Conservation (phyloP, 257 asterid genomes). For the Mentha longifolia region DNA sequence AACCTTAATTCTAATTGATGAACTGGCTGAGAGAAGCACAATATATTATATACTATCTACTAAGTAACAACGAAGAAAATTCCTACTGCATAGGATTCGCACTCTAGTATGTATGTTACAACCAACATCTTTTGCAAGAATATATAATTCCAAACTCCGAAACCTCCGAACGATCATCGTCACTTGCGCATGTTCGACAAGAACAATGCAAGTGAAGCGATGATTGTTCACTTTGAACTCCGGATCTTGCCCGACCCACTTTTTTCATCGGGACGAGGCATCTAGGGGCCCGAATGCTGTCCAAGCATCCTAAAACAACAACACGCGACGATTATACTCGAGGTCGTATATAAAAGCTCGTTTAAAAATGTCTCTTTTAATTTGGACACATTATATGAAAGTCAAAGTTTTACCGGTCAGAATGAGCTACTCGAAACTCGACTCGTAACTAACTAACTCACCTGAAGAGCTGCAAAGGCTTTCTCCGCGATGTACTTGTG, state of each 20-base stretch:
- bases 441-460: neutral
- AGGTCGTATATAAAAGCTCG: neutral
- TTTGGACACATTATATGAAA: neutral
- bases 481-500: conserved; percentile 67
- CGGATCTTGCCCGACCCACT: neutral
- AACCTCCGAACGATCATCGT: neutral
- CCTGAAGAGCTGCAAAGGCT: conserved; percentile 64
- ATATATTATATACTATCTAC: neutral
- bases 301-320: conserved; percentile 61
- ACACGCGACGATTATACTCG: neutral
- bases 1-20: neutral
- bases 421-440: neutral
- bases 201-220: too few species aligned
- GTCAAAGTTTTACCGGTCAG: neutral
- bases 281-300: conserved; percentile 48
- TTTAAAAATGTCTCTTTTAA: neutral
- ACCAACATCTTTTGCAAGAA: neutral
- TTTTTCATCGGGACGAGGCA: conserved; percentile 22
- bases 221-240: neutral
- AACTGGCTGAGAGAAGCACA: neutral
- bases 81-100: neutral
- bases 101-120: conserved; percentile 6
- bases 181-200: neutral
- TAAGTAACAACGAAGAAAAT: neutral
- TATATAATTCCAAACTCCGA: neutral